Evolutionary conservation across 768 basidiomycete species (phyloP).

Genomic region (Boletus fagicola): DNA sequence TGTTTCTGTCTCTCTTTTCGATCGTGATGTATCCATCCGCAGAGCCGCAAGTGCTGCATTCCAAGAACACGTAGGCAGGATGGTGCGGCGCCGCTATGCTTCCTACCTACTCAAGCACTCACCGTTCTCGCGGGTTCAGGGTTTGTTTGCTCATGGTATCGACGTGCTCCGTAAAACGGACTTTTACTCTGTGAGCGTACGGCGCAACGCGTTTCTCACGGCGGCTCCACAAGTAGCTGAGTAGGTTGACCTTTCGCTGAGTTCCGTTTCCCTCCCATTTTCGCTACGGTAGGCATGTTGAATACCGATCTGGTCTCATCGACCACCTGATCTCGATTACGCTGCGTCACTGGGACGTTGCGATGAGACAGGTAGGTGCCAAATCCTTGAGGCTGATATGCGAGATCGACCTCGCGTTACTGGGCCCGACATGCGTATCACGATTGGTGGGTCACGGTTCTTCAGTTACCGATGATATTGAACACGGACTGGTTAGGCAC

Average conservation of each 20-base stretch:
- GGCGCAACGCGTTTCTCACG: constrained; percentile 78
- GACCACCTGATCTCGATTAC: constrained; percentile 73
- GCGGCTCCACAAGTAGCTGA: constrained; percentile 85
- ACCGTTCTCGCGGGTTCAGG: constrained; percentile 46
- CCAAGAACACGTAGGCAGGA: constrained; percentile 94
- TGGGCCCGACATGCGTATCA: constrained; percentile 49
- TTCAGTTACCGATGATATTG: constrained; percentile 10
- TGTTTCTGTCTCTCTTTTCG: constrained; percentile 79
- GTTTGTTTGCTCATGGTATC: constrained; percentile 90
- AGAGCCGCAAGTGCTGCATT: constrained; percentile 96
- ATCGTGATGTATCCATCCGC: constrained; percentile 92
- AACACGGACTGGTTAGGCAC: constrained; percentile 39
- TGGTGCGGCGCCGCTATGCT: constrained; percentile 50
- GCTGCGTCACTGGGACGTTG: constrained; percentile 84
- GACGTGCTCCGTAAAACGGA: constrained; percentile 90
- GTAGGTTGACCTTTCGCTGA: constrained; percentile 47
- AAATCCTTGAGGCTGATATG: constrained; percentile 72
- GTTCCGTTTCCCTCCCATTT: constrained; percentile 3
- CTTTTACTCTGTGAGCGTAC: constrained; percentile 89
- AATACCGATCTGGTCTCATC: constrained; percentile 69
- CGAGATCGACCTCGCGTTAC: constrained; percentile 49
- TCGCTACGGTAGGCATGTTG: constrained; percentile 56
- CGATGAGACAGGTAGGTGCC: constrained; percentile 76
- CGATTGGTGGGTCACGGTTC: constrained; percentile 51
- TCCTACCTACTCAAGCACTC: constrained; percentile 4